phyloP scores from a whole-genome alignment of 1,284 basidiomycete species.

The Anthracocystis setariae region DNA sequence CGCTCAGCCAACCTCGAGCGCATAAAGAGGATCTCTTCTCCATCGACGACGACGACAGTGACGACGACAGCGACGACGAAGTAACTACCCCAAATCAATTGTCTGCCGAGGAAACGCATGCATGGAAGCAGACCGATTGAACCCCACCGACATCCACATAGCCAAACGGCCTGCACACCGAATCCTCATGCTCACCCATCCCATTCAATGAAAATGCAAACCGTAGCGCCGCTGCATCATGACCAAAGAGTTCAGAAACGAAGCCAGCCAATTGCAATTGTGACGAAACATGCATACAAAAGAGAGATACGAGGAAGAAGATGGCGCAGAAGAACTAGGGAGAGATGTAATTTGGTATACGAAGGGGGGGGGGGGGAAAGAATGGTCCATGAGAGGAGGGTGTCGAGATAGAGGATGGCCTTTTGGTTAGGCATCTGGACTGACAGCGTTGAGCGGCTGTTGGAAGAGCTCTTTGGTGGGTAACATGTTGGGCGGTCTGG shows the following conservation, averaged over 20 bases:
- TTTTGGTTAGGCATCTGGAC: neutral
- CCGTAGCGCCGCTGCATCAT: no score
- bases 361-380: no score
- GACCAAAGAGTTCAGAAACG: neutral
- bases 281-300: no score
- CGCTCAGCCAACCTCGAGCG: neutral
- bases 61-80: conserved; percentile 20
- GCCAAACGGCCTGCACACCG: no score
- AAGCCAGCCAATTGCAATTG: neutral
- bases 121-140: conserved; percentile 22
- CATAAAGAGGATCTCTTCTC: conserved; percentile 37
- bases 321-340: no score
- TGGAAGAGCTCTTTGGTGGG: conserved; percentile 60
- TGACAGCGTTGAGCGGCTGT: conserved; percentile 46
- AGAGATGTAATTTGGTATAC: no score
- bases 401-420: no score
- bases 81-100: neutral
- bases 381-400: no score
- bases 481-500: conserved; percentile 62
- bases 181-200: no score
- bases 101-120: conserved; percentile 3
- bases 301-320: no score
- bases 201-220: neutral
- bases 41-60: conserved; percentile 52
- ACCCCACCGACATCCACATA: no score